Evolutionary conservation across 371 early-diverging fungal species (phyloP), one percentile per base, ranked within the genome.

Genomic region (Mucor saturninus): DNA sequence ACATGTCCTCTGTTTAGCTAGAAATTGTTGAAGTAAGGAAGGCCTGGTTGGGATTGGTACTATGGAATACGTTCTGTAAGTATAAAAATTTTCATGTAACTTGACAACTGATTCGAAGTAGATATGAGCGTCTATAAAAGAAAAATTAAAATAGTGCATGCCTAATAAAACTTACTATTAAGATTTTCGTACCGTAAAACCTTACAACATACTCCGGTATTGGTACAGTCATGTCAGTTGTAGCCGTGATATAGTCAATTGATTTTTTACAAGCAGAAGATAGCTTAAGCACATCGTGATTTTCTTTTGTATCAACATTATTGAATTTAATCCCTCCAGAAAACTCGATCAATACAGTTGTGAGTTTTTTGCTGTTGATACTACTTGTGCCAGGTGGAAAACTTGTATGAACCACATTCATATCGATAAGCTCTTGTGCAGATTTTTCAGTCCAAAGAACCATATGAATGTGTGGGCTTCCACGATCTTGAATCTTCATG

Each of bases 341-440:
- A 37, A 66, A 51, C 40, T 66, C 66, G 30, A 66, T 43, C 37
- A 66, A 61, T 32, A 66, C 21, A 50, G 66, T 57, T 13, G 66
- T 51, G 3, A 56, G 42, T 32, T 31, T 43, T 54, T 66, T 60
- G 32, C 56, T 56, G 15, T 32, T 11, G n/a, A n/a, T n/a, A n/a
- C n/a, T n/a, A n/a, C n/a, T n/a, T n/a, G n/a, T n/a, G n/a, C n/a
- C n/a, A n/a, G n/a, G n/a, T n/a, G n/a, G n/a, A n/a, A n/a, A n/a
- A n/a, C n/a, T n/a, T n/a, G n/a, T n/a, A n/a, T n/a, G n/a, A n/a
- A n/a, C n/a, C n/a, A n/a, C n/a, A n/a, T n/a, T n/a, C n/a, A n/a
- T n/a, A n/a, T n/a, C n/a, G n/a, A n/a, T n/a, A n/a, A n/a, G n/a
- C n/a, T n/a, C n/a, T n/a, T n/a, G n/a, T n/a, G n/a, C n/a, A n/a